Evolutionary conservation across 441 rosid genomes (phyloP).

Genomic region (Capsella rubella): DNA sequence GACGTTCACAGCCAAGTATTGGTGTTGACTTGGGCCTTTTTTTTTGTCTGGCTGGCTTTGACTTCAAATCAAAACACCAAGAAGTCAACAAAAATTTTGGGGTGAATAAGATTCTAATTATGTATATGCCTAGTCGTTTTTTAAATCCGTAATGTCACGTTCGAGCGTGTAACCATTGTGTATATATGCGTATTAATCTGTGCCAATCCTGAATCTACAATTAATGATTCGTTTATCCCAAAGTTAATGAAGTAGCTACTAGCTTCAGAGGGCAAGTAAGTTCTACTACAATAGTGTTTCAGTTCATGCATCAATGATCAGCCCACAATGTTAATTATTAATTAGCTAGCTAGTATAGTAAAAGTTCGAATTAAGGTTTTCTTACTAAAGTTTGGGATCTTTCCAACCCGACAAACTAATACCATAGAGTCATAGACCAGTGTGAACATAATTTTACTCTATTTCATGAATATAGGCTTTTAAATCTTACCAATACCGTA

Average conservation of each 20-base stretch:
- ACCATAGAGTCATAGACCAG: background rate
- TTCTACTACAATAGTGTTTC: background rate
- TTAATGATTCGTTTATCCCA: background rate
- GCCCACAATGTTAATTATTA: background rate
- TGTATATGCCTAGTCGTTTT: background rate
- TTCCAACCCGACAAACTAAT: background rate
- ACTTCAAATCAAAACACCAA: conserved; percentile 22
- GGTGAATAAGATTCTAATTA: background rate
- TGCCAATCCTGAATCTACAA: background rate
- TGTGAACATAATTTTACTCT: background rate
- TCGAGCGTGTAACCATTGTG: conserved; percentile 9
- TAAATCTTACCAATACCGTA: background rate
- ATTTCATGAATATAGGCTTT: background rate
- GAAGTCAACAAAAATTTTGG: conserved; percentile 8
- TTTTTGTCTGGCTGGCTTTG: conserved; percentile 26
- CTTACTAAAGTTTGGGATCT: background rate
- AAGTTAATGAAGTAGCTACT: background rate
- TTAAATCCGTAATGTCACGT: background rate
- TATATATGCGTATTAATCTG: background rate
- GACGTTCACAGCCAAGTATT: conserved; percentile 18
- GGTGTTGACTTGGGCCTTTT: conserved; percentile 29
- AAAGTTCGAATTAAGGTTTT: background rate
- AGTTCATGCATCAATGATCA: conserved; percentile 2
- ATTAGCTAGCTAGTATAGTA: background rate
- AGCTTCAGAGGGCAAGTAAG: background rate